These are phyloP conservation scores for Phytopythium montanum DNA, from an alignment of 352 stramenopile genomes.

Conservation along the genomic window DNA sequence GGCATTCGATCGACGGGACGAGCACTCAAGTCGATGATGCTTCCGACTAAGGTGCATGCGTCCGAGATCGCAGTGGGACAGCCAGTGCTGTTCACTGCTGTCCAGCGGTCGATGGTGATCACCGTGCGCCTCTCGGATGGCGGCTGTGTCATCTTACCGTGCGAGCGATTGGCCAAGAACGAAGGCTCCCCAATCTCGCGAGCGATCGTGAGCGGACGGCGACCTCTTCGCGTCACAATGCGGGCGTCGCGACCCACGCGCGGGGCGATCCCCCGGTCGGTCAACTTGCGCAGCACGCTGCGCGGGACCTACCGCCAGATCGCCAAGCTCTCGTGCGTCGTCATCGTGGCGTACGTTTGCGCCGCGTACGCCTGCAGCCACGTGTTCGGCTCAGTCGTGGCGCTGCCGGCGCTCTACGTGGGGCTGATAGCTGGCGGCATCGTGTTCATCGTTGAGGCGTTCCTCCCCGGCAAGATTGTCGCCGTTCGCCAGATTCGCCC, in stretches of 20 bases:
- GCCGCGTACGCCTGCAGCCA: slow-evolving; percentile 48
- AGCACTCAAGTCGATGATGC: slow-evolving; percentile 8
- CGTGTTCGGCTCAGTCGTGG: slow-evolving; percentile 42
- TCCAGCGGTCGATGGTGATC: slow-evolving; percentile 44
- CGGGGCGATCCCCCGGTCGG: slow-evolving; percentile 16
- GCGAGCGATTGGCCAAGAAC: slow-evolving; percentile 37
- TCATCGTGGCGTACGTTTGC: slow-evolving; percentile 50
- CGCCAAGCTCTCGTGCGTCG: slow-evolving; percentile 51
- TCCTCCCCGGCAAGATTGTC: slow-evolving; percentile 46
- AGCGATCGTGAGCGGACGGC: slow-evolving; percentile 44
- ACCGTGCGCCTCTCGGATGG: slow-evolving; percentile 60
- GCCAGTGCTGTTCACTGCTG: slow-evolving; percentile 33
- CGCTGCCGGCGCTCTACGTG: slow-evolving; percentile 52
- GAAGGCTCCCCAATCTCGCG: slow-evolving; percentile 47
- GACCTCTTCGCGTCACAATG: slow-evolving; percentile 52
- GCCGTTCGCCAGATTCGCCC: slow-evolving; percentile 21
- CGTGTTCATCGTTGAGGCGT: slow-evolving; percentile 59
- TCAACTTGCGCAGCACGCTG: slow-evolving; percentile 44
- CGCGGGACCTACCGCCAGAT: slow-evolving; percentile 59
- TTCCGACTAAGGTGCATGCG: slow-evolving; percentile 11
- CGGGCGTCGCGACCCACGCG: slow-evolving; percentile 27
- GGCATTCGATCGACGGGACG: slow-evolving; percentile 1
- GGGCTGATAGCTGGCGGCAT: slow-evolving; percentile 30
- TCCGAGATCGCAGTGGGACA: slow-evolving; percentile 30
- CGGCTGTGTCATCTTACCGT: slow-evolving; percentile 42